Base-by-base conservation (phyloP, 805 yeast species). In the Komagataella mondaviorum region DNA sequence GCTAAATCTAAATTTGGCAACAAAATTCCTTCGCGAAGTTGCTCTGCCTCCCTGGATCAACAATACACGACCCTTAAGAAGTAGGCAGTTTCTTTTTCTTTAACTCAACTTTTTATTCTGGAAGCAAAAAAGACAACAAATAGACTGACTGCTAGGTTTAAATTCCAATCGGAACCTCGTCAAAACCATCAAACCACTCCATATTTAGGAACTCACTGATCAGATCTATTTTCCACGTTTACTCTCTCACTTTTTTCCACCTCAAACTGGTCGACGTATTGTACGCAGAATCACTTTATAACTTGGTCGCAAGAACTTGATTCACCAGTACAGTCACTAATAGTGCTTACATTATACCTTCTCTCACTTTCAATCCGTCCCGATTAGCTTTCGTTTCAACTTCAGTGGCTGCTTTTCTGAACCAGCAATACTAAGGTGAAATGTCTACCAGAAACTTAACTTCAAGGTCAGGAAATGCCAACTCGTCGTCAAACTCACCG, bases 361-460 rank as follows among this genome's bases (percentile, higher is more conserved):
- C 10, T 12, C 14, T 30, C n/a, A 30, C 14, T 5, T 10, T 30
- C 39, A 10, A 10, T 30, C 39, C 39, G 20, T 20, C 4, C 20
- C 20, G 20, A 20, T 20, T 20, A 20, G 3, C 20, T 20, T 20
- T 20, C 20, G 20, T 20, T 20, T 20, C 20, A 20, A 20, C 20
- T 20, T 20, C 20, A 2, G 20, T 20, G 5, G 39, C 14, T 30
- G 14, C 39, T 30, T 8, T 7, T 30, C 14, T 30, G 39, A 30
- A 30, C 14, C 39, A 30, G 39, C 39, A 30, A 14, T 30, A 30
- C 14, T 30, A 30, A 8, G 39, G 39, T 30, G 39, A 16, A 8
- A 64, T 63, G 68, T 55, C 70, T 3, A 56, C 66, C 12, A 61
- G 70, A 53, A 65, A 64, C 53, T 54, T 66, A 47, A 66, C 70